Percentiles rank a stretch among this genome's conserved stretches.
phyloP scores from a whole-genome alignment of 208 protist genomes.

The Histomonas meleagridis region DNA sequence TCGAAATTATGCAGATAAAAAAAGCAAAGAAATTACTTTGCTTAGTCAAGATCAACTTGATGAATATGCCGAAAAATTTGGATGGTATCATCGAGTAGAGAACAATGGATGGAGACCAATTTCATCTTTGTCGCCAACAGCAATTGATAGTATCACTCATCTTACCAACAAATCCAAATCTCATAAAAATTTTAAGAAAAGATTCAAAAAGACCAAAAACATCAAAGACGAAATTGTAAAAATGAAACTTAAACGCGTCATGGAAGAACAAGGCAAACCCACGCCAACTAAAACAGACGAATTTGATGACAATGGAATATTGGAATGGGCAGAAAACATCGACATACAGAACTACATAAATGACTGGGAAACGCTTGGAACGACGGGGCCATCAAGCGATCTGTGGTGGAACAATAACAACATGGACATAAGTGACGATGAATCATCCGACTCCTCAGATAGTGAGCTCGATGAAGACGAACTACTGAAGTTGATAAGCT shows the following conservation, averaged over 20 bases:
- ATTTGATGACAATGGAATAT: not conserved
- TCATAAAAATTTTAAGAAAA: not conserved
- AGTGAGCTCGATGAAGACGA: not conserved
- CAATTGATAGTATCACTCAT: not conserved
- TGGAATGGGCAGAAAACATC: not conserved
- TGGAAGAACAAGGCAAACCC: not conserved
- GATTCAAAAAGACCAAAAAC: not conserved
- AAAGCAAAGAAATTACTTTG: not conserved
- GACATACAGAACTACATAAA: not conserved
- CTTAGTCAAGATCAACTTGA: not conserved
- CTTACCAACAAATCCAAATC: not conserved
- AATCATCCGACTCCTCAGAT: not conserved
- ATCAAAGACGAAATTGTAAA: not conserved
- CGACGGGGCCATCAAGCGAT: not conserved
- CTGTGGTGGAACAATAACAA: not conserved
- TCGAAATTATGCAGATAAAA: conserved; percentile 45
- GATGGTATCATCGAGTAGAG: conserved; percentile 47
- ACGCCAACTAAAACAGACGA: not conserved
- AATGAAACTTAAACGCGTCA: not conserved
- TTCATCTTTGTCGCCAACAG: not conserved
- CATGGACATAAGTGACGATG: not conserved
- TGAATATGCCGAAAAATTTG: not conserved
- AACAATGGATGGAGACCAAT: conserved; percentile 50
- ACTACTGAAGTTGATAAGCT: not conserved
- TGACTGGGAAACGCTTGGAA: not conserved